Evolutionary conservation across 768 basidiomycete genomes (phyloP), one percentile per base, ranked within the genome.

Genomic region (Boletus coccyginus): DNA sequence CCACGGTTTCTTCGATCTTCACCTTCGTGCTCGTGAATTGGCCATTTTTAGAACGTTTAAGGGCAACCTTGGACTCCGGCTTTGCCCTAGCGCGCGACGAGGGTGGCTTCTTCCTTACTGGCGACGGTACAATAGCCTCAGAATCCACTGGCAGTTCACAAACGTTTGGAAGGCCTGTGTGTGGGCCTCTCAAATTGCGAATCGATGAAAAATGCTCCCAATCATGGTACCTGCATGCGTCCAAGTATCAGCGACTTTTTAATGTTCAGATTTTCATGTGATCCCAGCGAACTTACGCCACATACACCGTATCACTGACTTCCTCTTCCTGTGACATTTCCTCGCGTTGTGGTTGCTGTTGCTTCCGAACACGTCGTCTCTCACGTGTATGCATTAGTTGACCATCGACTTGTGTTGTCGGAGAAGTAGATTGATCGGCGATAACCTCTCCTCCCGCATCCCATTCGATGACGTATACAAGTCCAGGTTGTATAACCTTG

Each of bases 131-230:
- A 27, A 69, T 53, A 45, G 67, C 66, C 8, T 67, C 73, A 14
- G 69, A 53, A n/a, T 66, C 65, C 10, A 74, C 68, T 19, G 73
- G 59, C 16, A 67, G 70, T 70, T 93, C 91, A 42, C 71, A 66
- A 3, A 92, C 83, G 51, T 73, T 72, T 4, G 91, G 90, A 16
- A 85, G 75, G 9, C 92, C 94, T 0, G 82, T 75, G 67, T 94
- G 92, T 0, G 93, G 94, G 2, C 94, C 94, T 16, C 78, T 78
- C 51, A 94, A 74, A 70, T 92, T 94, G 45, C 94, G 88, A 56
- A 96, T 90, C n/a, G 88, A 91, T 13, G 90, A 93, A 66, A 94
- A 96, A 68, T 96, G 94, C 66, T 96, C 93, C 90, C 91, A 94
- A 70, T 94, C 91, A 66, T 94, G 88, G 69, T 93, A 95, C 32